Conservation (phyloP, 805 yeast species). For the Jamesozyma piceae region DNA sequence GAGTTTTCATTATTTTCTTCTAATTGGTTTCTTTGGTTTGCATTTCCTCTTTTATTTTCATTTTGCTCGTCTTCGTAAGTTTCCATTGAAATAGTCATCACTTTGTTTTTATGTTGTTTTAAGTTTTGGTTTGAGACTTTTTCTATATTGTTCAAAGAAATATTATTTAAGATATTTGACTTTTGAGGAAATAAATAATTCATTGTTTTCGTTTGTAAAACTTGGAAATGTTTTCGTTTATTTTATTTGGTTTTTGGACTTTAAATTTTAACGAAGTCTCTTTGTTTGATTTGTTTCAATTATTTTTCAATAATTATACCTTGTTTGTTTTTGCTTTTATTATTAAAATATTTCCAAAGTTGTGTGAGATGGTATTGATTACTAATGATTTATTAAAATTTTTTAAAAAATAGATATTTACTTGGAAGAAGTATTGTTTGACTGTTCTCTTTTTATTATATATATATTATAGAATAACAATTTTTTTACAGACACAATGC, state of each 20-base stretch:
- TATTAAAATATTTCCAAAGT: not conserved
- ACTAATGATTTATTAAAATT: too few relatives aligned
- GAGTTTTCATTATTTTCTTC: not conserved
- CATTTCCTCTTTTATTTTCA: not conserved
- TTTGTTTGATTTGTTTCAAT: not conserved
- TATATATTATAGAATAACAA: too few relatives aligned
- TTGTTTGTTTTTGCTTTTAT: not conserved
- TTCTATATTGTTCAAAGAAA: conserved; percentile 2
- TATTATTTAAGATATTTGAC: conserved; percentile 1
- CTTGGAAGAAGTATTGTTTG: not conserved
- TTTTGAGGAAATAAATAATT: not conserved
- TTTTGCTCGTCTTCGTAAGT: not conserved
- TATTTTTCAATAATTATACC: not conserved
- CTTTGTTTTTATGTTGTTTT: not conserved
- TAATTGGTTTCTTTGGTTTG: not conserved
- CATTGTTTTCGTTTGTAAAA: not conserved
- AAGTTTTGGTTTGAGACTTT: not conserved
- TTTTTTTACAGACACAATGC: not conserved
- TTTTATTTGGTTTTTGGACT: not conserved
- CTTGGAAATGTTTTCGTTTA: not conserved
- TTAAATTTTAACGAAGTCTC: not conserved
- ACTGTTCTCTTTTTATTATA: too few relatives aligned
- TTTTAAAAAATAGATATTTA: too few relatives aligned
- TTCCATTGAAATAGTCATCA: not conserved
- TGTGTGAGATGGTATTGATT: not conserved